Evolutionary conservation across 257 asterid species (phyloP), one percentile per base, ranked within the genome.

Genomic region (Vinca minor): DNA sequence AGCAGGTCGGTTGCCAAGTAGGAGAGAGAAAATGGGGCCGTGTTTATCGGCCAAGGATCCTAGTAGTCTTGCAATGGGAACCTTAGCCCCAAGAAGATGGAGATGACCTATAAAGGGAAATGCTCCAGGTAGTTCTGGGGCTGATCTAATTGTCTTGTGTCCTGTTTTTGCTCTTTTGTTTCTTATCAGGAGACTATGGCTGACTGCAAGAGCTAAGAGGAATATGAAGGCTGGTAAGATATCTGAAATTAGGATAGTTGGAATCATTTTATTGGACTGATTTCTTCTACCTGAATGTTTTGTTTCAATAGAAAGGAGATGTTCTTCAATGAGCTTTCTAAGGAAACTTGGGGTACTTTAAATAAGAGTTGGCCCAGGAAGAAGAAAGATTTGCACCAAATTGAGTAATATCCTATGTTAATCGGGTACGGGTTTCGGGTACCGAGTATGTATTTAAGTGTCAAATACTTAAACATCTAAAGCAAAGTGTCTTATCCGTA

Each of bases 31-130:
- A 29, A 82, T 59, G 0, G 91, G 83, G 29, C 95, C 95, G 32
- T 80, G 55, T 67, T 80, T 66, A 21, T 86, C 87, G 21, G 91
- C 85, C 74, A 86, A 39, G 67, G 80, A 68, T 21, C 82, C 94
- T 0, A 86, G 78, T 46, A 46, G 76, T 20, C 83, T 74, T 3
- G 75, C 75, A 25, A 69, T 65, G 0, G 94, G 80, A 8, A n/a
- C 3, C 1, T n/a, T 49, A n/a, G 75, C 78, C 0, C 67, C 31
- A 8, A 86, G 77, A 18, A 73, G 82, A 69, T 71, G 91, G 60
- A 86, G 88, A 41, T 86, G 91, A 54, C 91, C 94, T 7, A 86
- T 77, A 28, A 84, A 20, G 14, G 91, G 95, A 85, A 73, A 78
- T 1, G 91, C 82, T 4, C 87, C 85, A 0, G 81, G 75, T 25